A percentile compares a stretch with the other conserved stretches of the same genome.
Evolutionary conservation across 306 rosid genomes (phyloP).

Genomic region (Vigna hirtella): DNA sequence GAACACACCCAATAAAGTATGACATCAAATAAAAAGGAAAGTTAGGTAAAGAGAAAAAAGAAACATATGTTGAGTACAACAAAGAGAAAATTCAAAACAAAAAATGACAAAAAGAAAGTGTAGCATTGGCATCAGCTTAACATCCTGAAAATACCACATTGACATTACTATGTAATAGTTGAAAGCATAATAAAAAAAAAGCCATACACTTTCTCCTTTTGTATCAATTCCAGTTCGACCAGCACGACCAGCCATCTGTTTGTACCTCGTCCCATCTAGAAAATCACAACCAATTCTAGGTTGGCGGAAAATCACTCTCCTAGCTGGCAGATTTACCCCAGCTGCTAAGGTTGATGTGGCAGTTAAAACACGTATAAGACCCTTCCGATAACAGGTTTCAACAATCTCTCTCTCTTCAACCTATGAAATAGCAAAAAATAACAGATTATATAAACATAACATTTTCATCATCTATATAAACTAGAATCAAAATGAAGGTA

Average conservation of each 20-base stretch:
- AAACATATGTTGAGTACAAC: conserved; percentile 1
- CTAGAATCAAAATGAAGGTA: background rate
- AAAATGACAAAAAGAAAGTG: background rate
- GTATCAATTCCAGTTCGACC: conserved; percentile 99
- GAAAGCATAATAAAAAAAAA: conserved; percentile 33
- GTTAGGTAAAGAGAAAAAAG: conserved; percentile 6
- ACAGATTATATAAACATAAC: conserved; percentile 33
- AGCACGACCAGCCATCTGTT: conserved; percentile 99
- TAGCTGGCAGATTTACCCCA: conserved; percentile 96
- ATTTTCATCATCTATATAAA: conserved; percentile 23
- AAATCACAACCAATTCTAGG: conserved; percentile 93
- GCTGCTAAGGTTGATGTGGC: conserved; percentile 99
- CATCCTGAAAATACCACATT: conserved; percentile 10
- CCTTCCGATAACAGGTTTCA: conserved; percentile 93
- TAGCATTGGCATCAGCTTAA: conserved; percentile 19
- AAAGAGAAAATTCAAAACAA: background rate
- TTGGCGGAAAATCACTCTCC: conserved; percentile 97
- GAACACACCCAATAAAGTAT: conserved; percentile 31
- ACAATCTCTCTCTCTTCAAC: conserved; percentile 97
- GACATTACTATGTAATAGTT: conserved; percentile 10
- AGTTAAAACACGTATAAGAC: conserved; percentile 89
- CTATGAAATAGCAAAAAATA: conserved; percentile 49
- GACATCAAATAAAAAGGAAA: conserved; percentile 26
- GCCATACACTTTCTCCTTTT: conserved; percentile 92
- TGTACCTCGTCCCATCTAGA: conserved; percentile 92